phyloP scores from a whole-genome alignment of 768 basidiomycete genomes.

The Strobilomyces dryophilus region DNA sequence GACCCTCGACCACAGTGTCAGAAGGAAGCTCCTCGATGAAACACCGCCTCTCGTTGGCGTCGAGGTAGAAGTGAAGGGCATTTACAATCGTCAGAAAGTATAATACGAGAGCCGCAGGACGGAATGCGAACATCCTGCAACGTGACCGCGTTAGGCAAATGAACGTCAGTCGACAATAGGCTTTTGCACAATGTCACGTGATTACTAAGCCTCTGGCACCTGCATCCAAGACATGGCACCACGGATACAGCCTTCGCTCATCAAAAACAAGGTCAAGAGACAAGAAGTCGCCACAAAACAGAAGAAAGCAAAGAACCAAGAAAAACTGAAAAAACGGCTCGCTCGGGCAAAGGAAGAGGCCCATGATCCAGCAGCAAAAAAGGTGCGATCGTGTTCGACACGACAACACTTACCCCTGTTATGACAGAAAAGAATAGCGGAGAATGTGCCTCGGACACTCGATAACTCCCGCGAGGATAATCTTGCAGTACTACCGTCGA shows the following conservation, averaged over 20 bases:
- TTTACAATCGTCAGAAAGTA: conserved; percentile 44
- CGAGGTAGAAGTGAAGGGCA: conserved; percentile 95
- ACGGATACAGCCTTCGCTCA: conserved; percentile 60
- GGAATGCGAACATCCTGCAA: conserved; percentile 25
- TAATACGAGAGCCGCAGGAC: conserved; percentile 26
- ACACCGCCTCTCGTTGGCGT: conserved; percentile 89
- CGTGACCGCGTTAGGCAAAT: neutral
- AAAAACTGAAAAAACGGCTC: conserved; percentile 76
- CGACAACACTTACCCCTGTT: neutral
- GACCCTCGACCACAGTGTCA: conserved; percentile 94
- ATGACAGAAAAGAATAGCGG: conserved; percentile 73
- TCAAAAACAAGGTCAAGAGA: conserved; percentile 87
- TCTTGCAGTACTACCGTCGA: conserved; percentile 38
- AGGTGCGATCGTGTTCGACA: conserved; percentile 36
- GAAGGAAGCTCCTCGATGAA: conserved; percentile 95
- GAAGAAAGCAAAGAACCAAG: conserved; percentile 75
- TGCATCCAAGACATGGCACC: conserved; percentile 43
- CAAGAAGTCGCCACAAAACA: conserved; percentile 69
- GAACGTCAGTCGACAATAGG: too few species aligned
- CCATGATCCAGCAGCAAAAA: conserved; percentile 71
- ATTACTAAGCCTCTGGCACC: neutral
- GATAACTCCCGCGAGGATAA: conserved; percentile 91
- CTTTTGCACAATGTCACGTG: conserved; percentile 24
- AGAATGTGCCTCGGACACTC: conserved; percentile 87
- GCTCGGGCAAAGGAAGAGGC: conserved; percentile 75